Percentiles rank a stretch among this genome's conserved stretches.
phyloP scores from a whole-genome alignment of 202 grass and related monocot genomes.

The Cymbopogon flexuosus region DNA sequence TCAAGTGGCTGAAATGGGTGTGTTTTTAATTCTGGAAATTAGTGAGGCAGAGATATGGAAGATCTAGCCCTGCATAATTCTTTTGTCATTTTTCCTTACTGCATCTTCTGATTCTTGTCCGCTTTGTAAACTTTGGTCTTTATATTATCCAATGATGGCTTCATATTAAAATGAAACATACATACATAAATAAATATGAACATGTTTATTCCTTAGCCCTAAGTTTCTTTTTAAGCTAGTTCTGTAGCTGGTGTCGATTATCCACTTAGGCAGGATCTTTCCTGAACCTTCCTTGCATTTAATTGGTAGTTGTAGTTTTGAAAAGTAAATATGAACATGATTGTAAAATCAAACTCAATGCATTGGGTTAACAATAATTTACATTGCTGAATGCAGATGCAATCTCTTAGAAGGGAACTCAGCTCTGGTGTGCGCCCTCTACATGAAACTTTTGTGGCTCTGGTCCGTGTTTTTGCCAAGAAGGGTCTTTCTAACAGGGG shows the following conservation, averaged over 20 bases:
- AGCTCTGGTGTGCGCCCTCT: slow-evolving; percentile 74
- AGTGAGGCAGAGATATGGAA: neutral
- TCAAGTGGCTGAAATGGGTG: neutral
- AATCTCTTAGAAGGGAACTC: slow-evolving; percentile 88
- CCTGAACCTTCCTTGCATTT: neutral
- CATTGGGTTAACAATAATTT: neutral
- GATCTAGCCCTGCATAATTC: neutral
- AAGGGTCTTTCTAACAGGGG: slow-evolving; percentile 80
- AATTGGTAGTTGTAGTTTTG: neutral
- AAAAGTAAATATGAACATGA: neutral
- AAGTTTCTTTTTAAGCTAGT: slow-evolving; percentile 28
- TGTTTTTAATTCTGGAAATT: neutral
- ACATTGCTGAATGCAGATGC: slow-evolving; percentile 65
- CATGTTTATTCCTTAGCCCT: neutral
- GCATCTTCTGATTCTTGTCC: neutral
- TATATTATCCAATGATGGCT: neutral
- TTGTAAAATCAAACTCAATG: slow-evolving; percentile 12
- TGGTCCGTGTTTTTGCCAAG: slow-evolving; percentile 79
- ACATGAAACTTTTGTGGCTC: slow-evolving; percentile 86
- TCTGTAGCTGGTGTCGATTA: neutral
- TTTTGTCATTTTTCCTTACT: neutral
- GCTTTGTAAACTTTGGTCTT: neutral
- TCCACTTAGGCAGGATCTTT: neutral
- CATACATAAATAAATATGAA: neutral
- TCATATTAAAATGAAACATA: neutral